Evolutionary conservation across 2,329 filamentous ascomycete species (phyloP), one percentile per base, ranked within the genome.

Genomic region (Fusarium sterilihyphosum): DNA sequence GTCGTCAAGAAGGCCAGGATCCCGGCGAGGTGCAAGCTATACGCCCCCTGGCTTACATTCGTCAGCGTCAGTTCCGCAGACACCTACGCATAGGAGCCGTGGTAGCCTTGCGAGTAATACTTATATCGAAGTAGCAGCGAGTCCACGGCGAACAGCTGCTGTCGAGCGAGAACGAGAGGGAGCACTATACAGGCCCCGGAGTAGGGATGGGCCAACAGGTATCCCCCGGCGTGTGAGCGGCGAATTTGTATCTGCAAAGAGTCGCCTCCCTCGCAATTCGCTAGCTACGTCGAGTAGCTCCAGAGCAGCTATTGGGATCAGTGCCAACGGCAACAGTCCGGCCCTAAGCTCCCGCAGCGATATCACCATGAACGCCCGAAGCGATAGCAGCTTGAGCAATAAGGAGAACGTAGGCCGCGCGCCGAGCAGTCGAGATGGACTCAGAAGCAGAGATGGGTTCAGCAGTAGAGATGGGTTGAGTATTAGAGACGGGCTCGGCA

Each of bases 81-180:
- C 88, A 7, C 88, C 88, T 0, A 88, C 87, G 1, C 84, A 86
- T 52, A 81, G 82, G 38, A 84, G 78, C 74, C 82, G 76, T 37
- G 78, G 78, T 67, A 84, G 80, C 65, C 72, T 83, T 11, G 81
- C 80, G 11, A 74, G 78, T 64, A 82, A 84, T 12, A 83, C 88
- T 1, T 87, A 84, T 64, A 86, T 90, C 63, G 88, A 90, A 71
- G 85, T 90, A 13, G 87, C 88, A 6, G 83, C 87, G 44, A 87
- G 84, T 58, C 86, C 86, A 12, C 80, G 84, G 12, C 81, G 84
- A 53, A 78, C 82, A 8, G 78, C 83, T 8, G 78, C 82, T 17
- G 79, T 85, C 46, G 85, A 86, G 50, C 84, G 85, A n/a, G 85
- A 86, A 58, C 84, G 85, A 17, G 85, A 87, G 20, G 77, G 79